Evolutionary conservation across 306 rosid genomes (phyloP).

Genomic region (Quercus variabilis): DNA sequence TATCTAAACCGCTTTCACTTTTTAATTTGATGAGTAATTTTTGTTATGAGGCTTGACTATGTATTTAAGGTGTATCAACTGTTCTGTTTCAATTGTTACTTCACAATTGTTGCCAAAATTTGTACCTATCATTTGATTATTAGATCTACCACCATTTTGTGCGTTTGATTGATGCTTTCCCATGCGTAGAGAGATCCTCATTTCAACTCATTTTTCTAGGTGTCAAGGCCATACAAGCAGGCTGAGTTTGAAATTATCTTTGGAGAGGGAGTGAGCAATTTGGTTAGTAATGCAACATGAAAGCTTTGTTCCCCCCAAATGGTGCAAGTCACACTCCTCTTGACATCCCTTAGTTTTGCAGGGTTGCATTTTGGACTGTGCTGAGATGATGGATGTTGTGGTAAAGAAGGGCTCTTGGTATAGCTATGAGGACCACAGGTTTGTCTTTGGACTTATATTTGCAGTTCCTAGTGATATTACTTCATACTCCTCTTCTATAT

Average conservation of each 20-base stretch:
- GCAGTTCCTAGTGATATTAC: slow-evolving; percentile 3
- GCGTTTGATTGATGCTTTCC: slow-evolving; percentile 8
- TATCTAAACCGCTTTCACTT: not conserved
- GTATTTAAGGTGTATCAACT: not conserved
- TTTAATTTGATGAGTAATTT: not conserved
- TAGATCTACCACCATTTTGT: not conserved
- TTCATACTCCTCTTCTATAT: not conserved
- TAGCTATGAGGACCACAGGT: slow-evolving; percentile 93
- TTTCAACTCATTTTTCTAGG: slow-evolving; percentile 49
- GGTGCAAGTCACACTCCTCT: slow-evolving; percentile 15
- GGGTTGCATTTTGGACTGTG: slow-evolving; percentile 98
- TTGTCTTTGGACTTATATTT: slow-evolving; percentile 22
- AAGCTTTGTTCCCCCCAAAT: not conserved
- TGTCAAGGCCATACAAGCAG: slow-evolving; percentile 94
- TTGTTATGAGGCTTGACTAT: not conserved
- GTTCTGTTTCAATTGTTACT: not conserved
- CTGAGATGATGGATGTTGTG: slow-evolving; percentile 79
- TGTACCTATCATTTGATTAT: not conserved
- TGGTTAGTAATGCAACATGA: slow-evolving; percentile 48
- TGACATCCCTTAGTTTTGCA: slow-evolving; percentile 41
- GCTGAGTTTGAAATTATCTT: slow-evolving; percentile 95
- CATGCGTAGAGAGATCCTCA: slow-evolving; percentile 13
- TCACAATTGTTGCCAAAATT: not conserved
- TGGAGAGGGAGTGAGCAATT: slow-evolving; percentile 86
- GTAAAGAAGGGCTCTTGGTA: slow-evolving; percentile 95